Base-by-base conservation (phyloP, 164 flowering plant species). In the Amborella trichopoda region DNA sequence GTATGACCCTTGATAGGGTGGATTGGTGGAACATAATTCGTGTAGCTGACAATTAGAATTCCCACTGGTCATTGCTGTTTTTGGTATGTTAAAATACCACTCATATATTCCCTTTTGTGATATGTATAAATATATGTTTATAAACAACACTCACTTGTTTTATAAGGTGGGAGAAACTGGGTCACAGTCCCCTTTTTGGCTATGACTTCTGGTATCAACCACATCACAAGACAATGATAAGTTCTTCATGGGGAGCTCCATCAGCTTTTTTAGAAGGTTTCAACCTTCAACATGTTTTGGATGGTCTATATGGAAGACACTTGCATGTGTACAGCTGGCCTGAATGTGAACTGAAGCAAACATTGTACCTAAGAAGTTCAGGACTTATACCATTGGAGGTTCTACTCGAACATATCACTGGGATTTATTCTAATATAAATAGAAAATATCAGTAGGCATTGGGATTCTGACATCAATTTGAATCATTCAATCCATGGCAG, bases 91-190 rank as follows among this genome's bases (percentile, higher is more conserved):
- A n/a, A n/a, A n/a, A n/a, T n/a, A n/a, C n/a, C n/a, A n/a, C n/a
- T n/a, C n/a, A n/a, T n/a, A n/a, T n/a, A n/a, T n/a, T n/a, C n/a
- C n/a, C n/a, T n/a, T n/a, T n/a, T n/a, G n/a, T n/a, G n/a, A n/a
- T n/a, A n/a, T n/a, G n/a, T n/a, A n/a, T n/a, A n/a, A n/a, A n/a
- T n/a, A n/a, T n/a, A n/a, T n/a, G n/a, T n/a, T n/a, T n/a, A n/a
- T n/a, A n/a, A n/a, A n/a, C n/a, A n/a, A n/a, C n/a, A n/a, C n/a
- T n/a, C n/a, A n/a, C n/a, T n/a, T n/a, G n/a, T n/a, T n/a, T n/a
- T n/a, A n/a, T n/a, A n/a, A 91, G 99, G 76, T 91, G 99, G 99
- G 99, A 91, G 65, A 91, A 87, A 57, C 90, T 82, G 20, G 99
- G 99, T 28, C 77, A 87, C 36, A 87, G 86, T 63, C 96, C 99